These are phyloP conservation scores for Colletotrichum tanaceti DNA, from an alignment of 2,329 filamentous ascomycete genomes.

Conservation along the genomic window DNA sequence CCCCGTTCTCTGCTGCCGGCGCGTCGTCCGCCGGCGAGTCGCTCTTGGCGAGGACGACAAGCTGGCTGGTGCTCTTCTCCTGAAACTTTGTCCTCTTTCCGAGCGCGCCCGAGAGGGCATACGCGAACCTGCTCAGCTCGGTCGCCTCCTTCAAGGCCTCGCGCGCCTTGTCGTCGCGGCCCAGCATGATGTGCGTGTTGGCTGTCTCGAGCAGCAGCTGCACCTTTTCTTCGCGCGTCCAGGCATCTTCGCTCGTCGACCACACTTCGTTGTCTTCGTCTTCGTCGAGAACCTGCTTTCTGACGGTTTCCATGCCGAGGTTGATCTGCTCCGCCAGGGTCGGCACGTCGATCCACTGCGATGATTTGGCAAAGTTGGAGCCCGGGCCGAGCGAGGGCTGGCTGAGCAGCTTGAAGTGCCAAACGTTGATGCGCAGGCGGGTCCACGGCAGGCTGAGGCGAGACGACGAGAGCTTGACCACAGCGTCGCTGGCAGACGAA, in stretches of 20 bases:
- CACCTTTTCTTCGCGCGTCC: constrained; percentile 65
- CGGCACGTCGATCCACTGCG: constrained; percentile 70
- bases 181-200: constrained; percentile 85
- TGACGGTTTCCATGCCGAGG: constrained; percentile 56
- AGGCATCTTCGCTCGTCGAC: constrained; percentile 50
- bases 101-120: constrained; percentile 85
- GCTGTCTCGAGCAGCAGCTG: constrained; percentile 85
- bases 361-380: constrained; percentile 66
- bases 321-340: constrained; percentile 64
- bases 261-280: constrained; percentile 50
- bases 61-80: constrained; percentile 82
- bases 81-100: constrained; percentile 88
- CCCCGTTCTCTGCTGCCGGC: constrained; percentile 32
- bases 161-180: constrained; percentile 80
- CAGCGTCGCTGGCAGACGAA: constrained; percentile 43
- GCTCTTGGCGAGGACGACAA: constrained; percentile 91
- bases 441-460: constrained; percentile 65
- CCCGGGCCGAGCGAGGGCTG: constrained; percentile 66
- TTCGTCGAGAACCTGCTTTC: constrained; percentile 50
- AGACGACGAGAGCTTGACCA: constrained; percentile 54
- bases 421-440: constrained; percentile 78
- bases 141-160: constrained; percentile 77
- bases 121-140: constrained; percentile 76
- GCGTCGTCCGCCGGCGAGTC: constrained; percentile 38
- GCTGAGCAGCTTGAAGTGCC: constrained; percentile 71